Percentiles rank a stretch among this genome's conserved stretches.
Conservation (phyloP, 169 alveolate genomes). For the Eimeria acervulina region DNA sequence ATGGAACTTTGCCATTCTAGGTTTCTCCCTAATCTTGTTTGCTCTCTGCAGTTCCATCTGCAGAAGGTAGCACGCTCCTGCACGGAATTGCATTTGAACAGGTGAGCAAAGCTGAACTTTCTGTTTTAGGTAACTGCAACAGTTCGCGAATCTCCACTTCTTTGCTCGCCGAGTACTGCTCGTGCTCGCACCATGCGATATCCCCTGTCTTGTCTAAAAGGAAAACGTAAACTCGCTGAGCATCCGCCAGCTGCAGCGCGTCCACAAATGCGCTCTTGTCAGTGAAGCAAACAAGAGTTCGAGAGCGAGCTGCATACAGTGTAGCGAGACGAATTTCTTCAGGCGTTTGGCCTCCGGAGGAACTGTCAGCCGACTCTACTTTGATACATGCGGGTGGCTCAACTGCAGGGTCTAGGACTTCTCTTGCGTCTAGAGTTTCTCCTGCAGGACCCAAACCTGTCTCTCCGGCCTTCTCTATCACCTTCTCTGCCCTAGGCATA, state of each 20-base stretch:
- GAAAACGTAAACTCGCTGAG: constrained; percentile 78
- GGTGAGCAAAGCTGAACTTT: neutral
- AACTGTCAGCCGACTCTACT: neutral
- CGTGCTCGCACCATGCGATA: constrained; percentile 81
- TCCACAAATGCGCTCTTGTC: constrained; percentile 72
- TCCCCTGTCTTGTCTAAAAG: constrained; percentile 65
- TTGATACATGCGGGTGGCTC: neutral
- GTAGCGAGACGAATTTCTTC: constrained; percentile 48
- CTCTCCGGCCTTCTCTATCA: neutral
- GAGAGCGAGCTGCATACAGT: constrained; percentile 17
- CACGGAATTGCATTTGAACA: neutral
- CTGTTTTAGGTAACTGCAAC: constrained; percentile 48
- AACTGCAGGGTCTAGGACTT: neutral
- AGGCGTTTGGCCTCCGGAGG: neutral
- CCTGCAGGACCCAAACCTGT: neutral
- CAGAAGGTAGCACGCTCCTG: neutral
- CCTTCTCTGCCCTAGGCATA: neutral
- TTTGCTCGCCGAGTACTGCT: constrained; percentile 57
- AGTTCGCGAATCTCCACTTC: constrained; percentile 65
- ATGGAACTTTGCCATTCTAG: neutral
- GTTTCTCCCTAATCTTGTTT: neutral
- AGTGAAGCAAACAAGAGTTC: constrained; percentile 49
- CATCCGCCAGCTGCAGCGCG: constrained; percentile 77
- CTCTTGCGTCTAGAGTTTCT: neutral
- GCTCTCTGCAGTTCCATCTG: neutral